Evolutionary conservation across 768 basidiomycete species (phyloP).

Genomic region (Amanita inopinata): DNA sequence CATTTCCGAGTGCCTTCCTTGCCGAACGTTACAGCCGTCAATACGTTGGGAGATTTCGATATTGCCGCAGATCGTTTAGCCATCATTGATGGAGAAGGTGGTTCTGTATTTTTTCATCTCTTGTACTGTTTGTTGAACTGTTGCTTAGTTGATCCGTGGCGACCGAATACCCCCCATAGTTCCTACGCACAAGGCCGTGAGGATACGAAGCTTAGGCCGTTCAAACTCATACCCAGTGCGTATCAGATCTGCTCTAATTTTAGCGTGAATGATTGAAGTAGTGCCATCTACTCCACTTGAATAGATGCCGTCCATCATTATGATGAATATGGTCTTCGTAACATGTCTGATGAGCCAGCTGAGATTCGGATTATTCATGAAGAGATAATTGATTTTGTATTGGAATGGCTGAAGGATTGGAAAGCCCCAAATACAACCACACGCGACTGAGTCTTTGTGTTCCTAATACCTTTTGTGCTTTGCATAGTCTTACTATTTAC

Average conservation of each 20-base stretch:
- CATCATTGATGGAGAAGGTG: conserved; percentile 81
- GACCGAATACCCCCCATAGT: conserved; percentile 78
- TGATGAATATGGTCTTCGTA: conserved; percentile 63
- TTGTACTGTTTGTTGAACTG: not conserved
- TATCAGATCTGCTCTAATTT: too few relatives aligned
- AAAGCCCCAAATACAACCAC: conserved; percentile 1
- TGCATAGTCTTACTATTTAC: too few relatives aligned
- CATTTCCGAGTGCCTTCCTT: conserved; percentile 58
- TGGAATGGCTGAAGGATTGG: conserved; percentile 45
- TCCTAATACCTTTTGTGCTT: too few relatives aligned
- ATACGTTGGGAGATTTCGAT: conserved; percentile 74
- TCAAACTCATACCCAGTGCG: conserved; percentile 80
- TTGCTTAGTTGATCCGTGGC: conserved; percentile 79
- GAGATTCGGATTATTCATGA: conserved; percentile 75
- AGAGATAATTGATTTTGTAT: conserved; percentile 75
- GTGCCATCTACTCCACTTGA: too few relatives aligned
- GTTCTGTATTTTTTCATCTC: conserved; percentile 9
- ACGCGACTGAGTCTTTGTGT: too few relatives aligned
- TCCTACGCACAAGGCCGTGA: conserved; percentile 54
- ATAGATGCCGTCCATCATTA: conserved; percentile 69
- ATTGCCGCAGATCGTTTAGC: conserved; percentile 77
- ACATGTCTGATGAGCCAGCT: conserved; percentile 55
- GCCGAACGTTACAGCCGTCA: conserved; percentile 80
- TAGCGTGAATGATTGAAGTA: too few relatives aligned
- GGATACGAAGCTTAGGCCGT: conserved; percentile 69